Base-by-base conservation (phyloP, 164 flowering plant genomes). In the Tetracentron sinense region DNA sequence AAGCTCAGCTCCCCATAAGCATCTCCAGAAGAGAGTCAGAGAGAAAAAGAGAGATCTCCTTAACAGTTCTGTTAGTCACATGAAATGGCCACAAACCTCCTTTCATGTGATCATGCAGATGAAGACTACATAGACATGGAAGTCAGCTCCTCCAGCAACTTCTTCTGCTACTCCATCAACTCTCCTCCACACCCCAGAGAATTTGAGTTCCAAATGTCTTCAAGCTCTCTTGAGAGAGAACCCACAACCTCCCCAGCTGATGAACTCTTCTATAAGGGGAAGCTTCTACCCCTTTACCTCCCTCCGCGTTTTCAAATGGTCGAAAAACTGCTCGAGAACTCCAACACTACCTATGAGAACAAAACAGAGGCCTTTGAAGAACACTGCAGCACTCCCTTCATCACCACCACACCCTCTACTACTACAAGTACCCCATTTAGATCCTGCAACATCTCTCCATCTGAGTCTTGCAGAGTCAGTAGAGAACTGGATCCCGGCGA, bases 91-190 rank as follows among this genome's bases (percentile, higher is more conserved):
- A 57, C 26, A 53, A 63, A 73, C 44, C 60, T 27, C 10, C 28
- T 38, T 28, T 64, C 74, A 15, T 66, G 46, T 69, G 86, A 82
- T 17, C 62, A 68, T 56, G 73, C 58, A 62, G 92, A 90, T 25
- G 97, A 88, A 38, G 94, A 88, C 21, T 90, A 82, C 84, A 88
- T 88, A 46, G 92, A 90, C 76, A 88, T 90, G 85, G 94, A 88
- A 71, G 74, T 88, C 10, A 79, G 78, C 65, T 79, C 87, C 6
- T 70, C 71, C 69, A 59, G 77, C n/a, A n/a, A n/a, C n/a, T n/a
- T n/a, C n/a, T n/a, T n/a, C n/a, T n/a, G n/a, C n/a, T n/a, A n/a
- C n/a, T n/a, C n/a, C n/a, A n/a, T n/a, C n/a, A n/a, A 23, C 48
- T 61, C 75, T 25, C 77, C 82, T 30, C 33, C 75, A 72, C 67